phyloP scores from a whole-genome alignment of 768 basidiomycete species.

The Butyriboletus loyo region DNA sequence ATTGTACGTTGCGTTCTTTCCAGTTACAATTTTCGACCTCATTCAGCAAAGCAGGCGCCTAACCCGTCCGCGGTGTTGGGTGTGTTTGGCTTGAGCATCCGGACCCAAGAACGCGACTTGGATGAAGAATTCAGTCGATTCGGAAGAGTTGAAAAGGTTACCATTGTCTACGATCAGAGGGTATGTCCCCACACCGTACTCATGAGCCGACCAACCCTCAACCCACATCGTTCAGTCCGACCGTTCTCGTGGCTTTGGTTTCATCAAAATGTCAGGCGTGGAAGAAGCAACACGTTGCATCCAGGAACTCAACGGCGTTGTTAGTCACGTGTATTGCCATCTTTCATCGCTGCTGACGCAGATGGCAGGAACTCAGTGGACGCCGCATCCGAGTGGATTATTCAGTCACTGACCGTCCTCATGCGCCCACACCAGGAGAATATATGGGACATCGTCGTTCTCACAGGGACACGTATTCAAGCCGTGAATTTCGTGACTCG shows the following conservation, averaged over 20 bases:
- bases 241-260: slow-evolving; percentile 96
- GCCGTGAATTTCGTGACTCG: slow-evolving; percentile 45
- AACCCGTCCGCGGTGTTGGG: slow-evolving; percentile 88
- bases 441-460: slow-evolving; percentile 90
- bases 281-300: slow-evolving; percentile 89
- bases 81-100: slow-evolving; percentile 97
- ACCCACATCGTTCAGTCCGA: slow-evolving; percentile 59
- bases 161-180: slow-evolving; percentile 94
- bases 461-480: slow-evolving; percentile 43
- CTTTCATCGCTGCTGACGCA: slow-evolving; percentile 3
- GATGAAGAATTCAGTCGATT: slow-evolving; percentile 91
- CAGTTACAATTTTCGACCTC: slow-evolving; percentile 33
- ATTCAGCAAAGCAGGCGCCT: slow-evolving; percentile 65
- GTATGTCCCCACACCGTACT: slow-evolving; percentile 43
- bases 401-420: slow-evolving; percentile 90
- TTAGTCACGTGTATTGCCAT: slow-evolving; percentile 38
- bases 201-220: slow-evolving; percentile 14
- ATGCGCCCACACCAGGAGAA: slow-evolving; percentile 95
- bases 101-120: slow-evolving; percentile 89
- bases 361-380: slow-evolving; percentile 80
- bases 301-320: slow-evolving; percentile 87
- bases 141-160: slow-evolving; percentile 91
- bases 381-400: slow-evolving; percentile 96
- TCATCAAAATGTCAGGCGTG: slow-evolving; percentile 88
- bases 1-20: slow-evolving; percentile 48